Evolutionary conservation across 169 alveolate species (phyloP), one percentile per base, ranked within the genome.

Genomic region (Plasmodium gaboni): DNA sequence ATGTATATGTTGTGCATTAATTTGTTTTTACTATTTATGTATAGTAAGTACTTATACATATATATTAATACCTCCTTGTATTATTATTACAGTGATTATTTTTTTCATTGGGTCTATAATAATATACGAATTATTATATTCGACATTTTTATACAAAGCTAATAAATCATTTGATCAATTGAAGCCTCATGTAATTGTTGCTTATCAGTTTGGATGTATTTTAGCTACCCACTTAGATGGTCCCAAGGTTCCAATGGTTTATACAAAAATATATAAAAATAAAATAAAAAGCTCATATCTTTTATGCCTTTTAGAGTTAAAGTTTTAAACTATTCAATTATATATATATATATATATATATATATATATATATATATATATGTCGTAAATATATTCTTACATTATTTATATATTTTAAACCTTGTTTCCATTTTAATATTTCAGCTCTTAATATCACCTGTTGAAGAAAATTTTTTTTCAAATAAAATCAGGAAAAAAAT

Each of bases 201-300:
- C 76, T 50, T 74, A 60, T 44, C 68, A 74, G 73, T 74, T 74
- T 53, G 88, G 88, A 51, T 74, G 88, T 50, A 63, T 64, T 74
- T 48, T 74, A 51, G 88, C 88, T 53, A 74, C 50, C 67, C 74
- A 64, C 63, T 48, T 74, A 9, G 28, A 38, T 42, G 67, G 65
- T 28, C 70, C 74, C 15, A 17, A 64, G 22, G 64, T 74, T 28
- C 88, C 88, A 48, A 74, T 74, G 88, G 88, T 74, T 61, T 48
- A 55, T 44, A 73, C 53, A 67, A 28, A 22, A 9, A 67, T 65
- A 59, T 59, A 59, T 17, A 59, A 7, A 60, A 19, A 60, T 17
- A 17, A 19, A 60, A 0, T 24, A 19, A 60, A 15, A 60, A 6
- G 8, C 0, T 32, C 44, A 32, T 32, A 32, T 32, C 6, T 32